Percentiles rank a stretch among this genome's conserved stretches.
Evolutionary conservation across 768 basidiomycete genomes (phyloP).

Genomic region (Boletus rufocinnamomeus): DNA sequence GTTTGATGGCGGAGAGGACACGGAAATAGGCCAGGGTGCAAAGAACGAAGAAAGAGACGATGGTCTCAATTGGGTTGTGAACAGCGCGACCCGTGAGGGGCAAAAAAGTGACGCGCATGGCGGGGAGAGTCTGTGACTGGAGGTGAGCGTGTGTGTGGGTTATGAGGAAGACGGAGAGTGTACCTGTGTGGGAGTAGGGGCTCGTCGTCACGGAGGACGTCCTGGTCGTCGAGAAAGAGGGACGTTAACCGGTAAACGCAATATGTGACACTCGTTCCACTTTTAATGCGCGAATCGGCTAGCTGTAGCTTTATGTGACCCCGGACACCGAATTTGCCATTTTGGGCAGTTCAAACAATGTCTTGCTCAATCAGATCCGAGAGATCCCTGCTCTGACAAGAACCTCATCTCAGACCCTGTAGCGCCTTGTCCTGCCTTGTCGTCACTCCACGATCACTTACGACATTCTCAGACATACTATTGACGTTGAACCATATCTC

Average conservation of each 20-base stretch:
- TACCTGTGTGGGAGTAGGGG: not conserved
- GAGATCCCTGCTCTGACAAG: not conserved
- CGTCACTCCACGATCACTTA: not conserved
- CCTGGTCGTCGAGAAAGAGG: not conserved
- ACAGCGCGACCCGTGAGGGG: constrained; percentile 74
- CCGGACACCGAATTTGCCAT: constrained; percentile 23
- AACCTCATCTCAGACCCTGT: not conserved
- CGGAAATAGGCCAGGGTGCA: constrained; percentile 96
- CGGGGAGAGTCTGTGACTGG: not conserved
- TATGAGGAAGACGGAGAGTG: not conserved
- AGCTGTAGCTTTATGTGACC: constrained; percentile 19
- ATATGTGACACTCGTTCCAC: constrained; percentile 29
- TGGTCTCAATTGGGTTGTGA: constrained; percentile 82
- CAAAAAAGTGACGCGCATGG: constrained; percentile 62
- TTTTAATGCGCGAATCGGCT: constrained; percentile 31
- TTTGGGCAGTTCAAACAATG: not conserved
- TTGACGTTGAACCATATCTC: not conserved
- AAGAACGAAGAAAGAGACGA: constrained; percentile 85
- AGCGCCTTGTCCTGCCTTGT: constrained; percentile 1
- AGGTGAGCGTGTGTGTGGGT: not conserved
- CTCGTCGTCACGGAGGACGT: not conserved
- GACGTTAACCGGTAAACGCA: not conserved
- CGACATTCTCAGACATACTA: not conserved
- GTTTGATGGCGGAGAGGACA: constrained; percentile 85
- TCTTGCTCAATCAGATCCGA: not conserved